These are phyloP conservation scores for Pulveroboletus ravenelii DNA, from an alignment of 768 basidiomycete species.

Conservation along the genomic window DNA sequence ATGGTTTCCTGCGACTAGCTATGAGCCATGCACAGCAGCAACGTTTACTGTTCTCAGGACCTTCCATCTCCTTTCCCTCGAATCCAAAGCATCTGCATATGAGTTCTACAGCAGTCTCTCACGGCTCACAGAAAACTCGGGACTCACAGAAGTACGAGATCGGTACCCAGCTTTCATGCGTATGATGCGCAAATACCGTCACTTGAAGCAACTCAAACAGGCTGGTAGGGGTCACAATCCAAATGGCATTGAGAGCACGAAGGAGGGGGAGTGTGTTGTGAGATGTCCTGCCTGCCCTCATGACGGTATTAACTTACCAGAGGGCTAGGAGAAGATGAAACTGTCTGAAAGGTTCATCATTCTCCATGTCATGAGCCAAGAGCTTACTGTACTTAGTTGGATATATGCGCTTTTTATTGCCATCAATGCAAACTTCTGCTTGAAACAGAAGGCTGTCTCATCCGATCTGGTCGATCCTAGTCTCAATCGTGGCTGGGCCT, in stretches of 20 bases:
- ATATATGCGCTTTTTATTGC: conserved; percentile 20
- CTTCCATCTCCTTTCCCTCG: background rate
- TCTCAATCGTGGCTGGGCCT: conserved; percentile 19
- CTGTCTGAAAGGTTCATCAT: no score
- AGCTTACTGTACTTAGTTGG: background rate
- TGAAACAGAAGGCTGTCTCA: background rate
- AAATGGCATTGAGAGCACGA: background rate
- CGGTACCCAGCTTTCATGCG: background rate
- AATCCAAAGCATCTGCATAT: background rate
- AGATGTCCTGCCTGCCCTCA: conserved; percentile 4
- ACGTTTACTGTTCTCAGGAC: background rate
- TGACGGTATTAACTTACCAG: background rate
- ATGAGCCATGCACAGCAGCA: background rate
- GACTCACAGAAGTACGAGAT: no score
- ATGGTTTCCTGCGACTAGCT: background rate
- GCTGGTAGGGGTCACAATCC: background rate
- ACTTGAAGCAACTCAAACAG: conserved; percentile 2
- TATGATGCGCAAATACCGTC: background rate
- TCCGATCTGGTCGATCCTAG: conserved; percentile 14
- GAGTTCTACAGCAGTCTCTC: background rate
- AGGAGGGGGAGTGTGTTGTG: background rate
- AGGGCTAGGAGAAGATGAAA: background rate
- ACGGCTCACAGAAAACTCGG: no score
- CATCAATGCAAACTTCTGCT: no score
- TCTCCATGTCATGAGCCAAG: no score